A percentile compares a stretch with the other conserved stretches of the same genome.
phyloP scores from a whole-genome alignment of 2,329 filamentous ascomycete species.

The Periconia digitata region DNA sequence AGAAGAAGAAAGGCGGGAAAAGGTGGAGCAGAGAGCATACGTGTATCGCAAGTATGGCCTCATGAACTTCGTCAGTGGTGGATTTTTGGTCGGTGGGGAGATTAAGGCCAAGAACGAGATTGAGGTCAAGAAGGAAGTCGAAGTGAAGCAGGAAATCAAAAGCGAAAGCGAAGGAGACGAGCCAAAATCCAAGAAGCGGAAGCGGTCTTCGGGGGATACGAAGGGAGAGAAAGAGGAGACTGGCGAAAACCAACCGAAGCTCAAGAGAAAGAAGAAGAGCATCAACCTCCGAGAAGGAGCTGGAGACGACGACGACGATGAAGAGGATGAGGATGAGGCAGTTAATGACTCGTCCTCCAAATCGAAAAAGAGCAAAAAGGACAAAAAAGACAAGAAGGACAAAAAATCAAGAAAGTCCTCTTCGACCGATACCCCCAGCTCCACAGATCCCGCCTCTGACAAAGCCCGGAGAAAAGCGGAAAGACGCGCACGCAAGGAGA shows the following conservation, averaged over 20 bases:
- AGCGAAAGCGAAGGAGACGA: slow-evolving; percentile 29
- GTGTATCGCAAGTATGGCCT: slow-evolving; percentile 74
- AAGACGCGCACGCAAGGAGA: slow-evolving; percentile 49
- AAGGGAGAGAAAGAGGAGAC: slow-evolving; percentile 35
- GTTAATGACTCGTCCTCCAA: slow-evolving; percentile 14
- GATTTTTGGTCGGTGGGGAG: slow-evolving; percentile 65
- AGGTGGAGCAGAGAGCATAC: slow-evolving; percentile 72
- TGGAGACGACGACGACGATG: slow-evolving; percentile 25
- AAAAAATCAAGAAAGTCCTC: slow-evolving; percentile 17
- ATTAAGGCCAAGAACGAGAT: slow-evolving; percentile 53
- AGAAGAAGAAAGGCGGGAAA: slow-evolving; percentile 68
- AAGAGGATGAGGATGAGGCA: too few species aligned
- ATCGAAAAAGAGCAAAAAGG: slow-evolving; percentile 38
- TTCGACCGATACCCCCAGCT: slow-evolving; percentile 17
- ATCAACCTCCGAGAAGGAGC: slow-evolving; percentile 33
- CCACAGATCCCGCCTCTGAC: slow-evolving; percentile 45
- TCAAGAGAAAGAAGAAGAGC: slow-evolving; percentile 44
- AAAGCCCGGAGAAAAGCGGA: slow-evolving; percentile 44
- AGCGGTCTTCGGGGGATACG: slow-evolving; percentile 24
- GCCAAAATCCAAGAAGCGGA: slow-evolving; percentile 37
- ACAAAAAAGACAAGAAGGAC: slow-evolving; percentile 35
- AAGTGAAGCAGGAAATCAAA: slow-evolving; percentile 48
- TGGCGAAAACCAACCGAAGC: slow-evolving; percentile 21
- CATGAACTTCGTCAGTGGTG: slow-evolving; percentile 87
- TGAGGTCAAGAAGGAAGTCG: slow-evolving; percentile 44